Percentiles rank a stretch among this genome's conserved stretches.
Evolutionary conservation across 208 protist species (phyloP).

Genomic region (Wallacemonas sp.): DNA sequence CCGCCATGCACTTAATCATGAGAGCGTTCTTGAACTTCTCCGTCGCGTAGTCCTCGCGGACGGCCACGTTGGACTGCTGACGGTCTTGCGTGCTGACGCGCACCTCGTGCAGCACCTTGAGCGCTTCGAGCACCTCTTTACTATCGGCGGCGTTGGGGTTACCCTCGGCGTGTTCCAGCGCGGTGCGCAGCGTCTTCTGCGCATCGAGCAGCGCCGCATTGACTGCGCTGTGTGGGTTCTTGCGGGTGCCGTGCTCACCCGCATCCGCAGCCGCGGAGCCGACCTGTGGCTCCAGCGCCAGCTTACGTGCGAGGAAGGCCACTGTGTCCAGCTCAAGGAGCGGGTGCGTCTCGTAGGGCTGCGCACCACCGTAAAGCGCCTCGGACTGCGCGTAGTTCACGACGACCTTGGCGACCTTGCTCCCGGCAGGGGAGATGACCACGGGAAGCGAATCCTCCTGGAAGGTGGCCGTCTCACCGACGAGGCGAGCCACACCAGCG

Average conservation of each 20-base stretch:
- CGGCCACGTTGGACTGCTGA: slow-evolving; percentile 32
- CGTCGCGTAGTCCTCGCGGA: slow-evolving; percentile 69
- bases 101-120: slow-evolving; percentile 18
- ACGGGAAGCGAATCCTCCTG: slow-evolving; percentile 9
- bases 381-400: slow-evolving; percentile 54
- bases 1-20: slow-evolving; percentile 78
- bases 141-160: not conserved
- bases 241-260: slow-evolving; percentile 1
- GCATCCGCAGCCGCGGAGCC: slow-evolving; percentile 19
- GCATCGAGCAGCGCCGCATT: slow-evolving; percentile 24
- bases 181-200: slow-evolving; percentile 33
- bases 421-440: slow-evolving; percentile 23
- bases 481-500: slow-evolving; percentile 6
- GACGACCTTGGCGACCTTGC: slow-evolving; percentile 58
- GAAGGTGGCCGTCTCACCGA: not conserved
- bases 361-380: slow-evolving; percentile 45
- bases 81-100: slow-evolving; percentile 33
- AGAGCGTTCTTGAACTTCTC: slow-evolving; percentile 80
- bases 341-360: slow-evolving; percentile 34
- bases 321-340: slow-evolving; percentile 76
- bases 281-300: slow-evolving; percentile 13
- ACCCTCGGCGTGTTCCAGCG: slow-evolving; percentile 16
- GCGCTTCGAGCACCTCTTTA: slow-evolving; percentile 28
- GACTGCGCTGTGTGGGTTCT: slow-evolving; percentile 13
- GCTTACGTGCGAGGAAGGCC: slow-evolving; percentile 32